These are phyloP conservation scores for Suhomyces kunorum DNA, from an alignment of 1,139 yeast genomes.

Conservation along the genomic window DNA sequence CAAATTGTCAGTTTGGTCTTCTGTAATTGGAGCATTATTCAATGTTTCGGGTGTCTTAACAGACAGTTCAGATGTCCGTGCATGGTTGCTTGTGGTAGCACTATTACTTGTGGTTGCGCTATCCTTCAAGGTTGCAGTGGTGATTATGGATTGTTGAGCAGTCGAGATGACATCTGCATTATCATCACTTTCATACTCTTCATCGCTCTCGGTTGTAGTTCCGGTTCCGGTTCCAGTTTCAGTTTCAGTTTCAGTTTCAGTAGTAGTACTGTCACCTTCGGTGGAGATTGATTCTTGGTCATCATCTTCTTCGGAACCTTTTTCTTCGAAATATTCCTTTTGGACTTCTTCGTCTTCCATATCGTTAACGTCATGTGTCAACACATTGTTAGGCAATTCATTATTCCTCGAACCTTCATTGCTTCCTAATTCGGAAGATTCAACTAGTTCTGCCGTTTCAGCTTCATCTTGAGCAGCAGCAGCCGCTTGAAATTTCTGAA, in stretches of 20 bases:
- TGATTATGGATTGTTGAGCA: constrained; percentile 16
- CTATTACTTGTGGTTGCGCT: constrained; percentile 9
- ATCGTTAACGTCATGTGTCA: constrained; percentile 46
- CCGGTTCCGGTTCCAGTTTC: constrained; percentile 15
- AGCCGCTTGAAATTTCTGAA: constrained; percentile 36
- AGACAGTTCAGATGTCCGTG: constrained; percentile 19
- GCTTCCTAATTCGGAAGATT: constrained; percentile 8
- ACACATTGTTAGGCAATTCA: constrained; percentile 25
- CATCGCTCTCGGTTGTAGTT: constrained; percentile 25
- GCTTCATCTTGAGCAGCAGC: constrained; percentile 26
- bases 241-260: constrained; percentile 7
- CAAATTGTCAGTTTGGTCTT: constrained; percentile 42
- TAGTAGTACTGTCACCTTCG: constrained; percentile 20
- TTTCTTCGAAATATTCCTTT: constrained; percentile 43
- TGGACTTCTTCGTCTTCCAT: constrained; percentile 49
- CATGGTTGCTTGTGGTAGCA: constrained; percentile 6
- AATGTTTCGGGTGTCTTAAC: constrained; percentile 28
- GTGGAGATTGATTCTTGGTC: constrained; percentile 21
- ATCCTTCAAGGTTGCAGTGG: constrained; percentile 19
- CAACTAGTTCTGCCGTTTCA: constrained; percentile 6
- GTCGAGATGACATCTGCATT: constrained; percentile 23
- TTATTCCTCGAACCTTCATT: constrained; percentile 3
- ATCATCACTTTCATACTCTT: constrained; percentile 25
- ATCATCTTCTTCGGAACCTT: constrained; percentile 37
- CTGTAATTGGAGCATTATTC: constrained; percentile 43